Evolutionary conservation across 73 alveolate species (phyloP).

Genomic region (Breviolum minutum): DNA sequence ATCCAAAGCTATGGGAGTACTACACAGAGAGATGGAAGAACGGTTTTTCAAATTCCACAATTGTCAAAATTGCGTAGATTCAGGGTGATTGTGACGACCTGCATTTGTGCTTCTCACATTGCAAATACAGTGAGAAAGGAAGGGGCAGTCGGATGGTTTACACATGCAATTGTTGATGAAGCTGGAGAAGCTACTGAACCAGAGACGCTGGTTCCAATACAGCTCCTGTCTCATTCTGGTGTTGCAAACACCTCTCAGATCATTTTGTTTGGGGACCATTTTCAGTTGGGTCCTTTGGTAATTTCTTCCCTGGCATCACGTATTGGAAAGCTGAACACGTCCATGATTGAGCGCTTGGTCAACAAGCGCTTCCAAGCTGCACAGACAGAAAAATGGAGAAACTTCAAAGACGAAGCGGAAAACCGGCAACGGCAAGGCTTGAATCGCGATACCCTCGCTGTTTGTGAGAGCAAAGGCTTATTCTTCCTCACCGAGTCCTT

Average conservation of each 20-base stretch:
- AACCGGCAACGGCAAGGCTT: background rate
- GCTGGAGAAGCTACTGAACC: slow-evolving; percentile 60
- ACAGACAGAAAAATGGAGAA: background rate
- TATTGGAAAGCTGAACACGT: slow-evolving; percentile 21
- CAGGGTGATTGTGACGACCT: slow-evolving; percentile 54
- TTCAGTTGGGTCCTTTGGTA: slow-evolving; percentile 78
- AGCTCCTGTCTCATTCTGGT: background rate
- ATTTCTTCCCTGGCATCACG: slow-evolving; percentile 71
- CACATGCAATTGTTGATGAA: slow-evolving; percentile 78
- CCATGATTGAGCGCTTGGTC: slow-evolving; percentile 75
- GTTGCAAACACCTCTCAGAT: background rate
- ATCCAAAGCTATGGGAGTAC: slow-evolving; percentile 31
- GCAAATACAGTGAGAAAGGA: slow-evolving; percentile 8
- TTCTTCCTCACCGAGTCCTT: slow-evolving; percentile 84
- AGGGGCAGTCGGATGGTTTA: slow-evolving; percentile 63
- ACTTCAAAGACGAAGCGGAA: background rate
- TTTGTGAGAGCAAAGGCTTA: slow-evolving; percentile 44
- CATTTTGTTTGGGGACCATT: slow-evolving; percentile 74
- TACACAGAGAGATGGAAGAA: background rate
- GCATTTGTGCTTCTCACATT: slow-evolving; percentile 90
- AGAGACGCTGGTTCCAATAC: slow-evolving; percentile 67
- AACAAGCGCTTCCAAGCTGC: slow-evolving; percentile 63
- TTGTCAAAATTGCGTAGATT: slow-evolving; percentile 25
- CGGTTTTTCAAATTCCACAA: slow-evolving; percentile 18
- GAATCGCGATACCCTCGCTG: slow-evolving; percentile 40